These are phyloP conservation scores for Phytophthora sojae DNA, from an alignment of 352 stramenopile genomes.

Conservation along the genomic window DNA sequence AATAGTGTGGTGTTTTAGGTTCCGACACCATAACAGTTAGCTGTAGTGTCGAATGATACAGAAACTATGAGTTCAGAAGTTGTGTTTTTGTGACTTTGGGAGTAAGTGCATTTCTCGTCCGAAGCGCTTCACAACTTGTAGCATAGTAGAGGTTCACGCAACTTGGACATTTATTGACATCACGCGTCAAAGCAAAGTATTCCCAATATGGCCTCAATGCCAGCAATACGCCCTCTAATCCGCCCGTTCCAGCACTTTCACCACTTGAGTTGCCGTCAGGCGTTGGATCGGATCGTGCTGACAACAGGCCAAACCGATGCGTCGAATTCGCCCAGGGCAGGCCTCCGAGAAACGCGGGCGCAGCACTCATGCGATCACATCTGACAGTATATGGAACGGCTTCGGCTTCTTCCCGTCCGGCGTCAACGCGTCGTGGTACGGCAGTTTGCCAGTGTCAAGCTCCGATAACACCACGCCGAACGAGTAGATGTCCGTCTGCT, in stretches of 20 bases:
- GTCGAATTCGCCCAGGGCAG: conserved; percentile 43
- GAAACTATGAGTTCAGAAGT: too few relatives aligned
- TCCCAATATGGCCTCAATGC: too few relatives aligned
- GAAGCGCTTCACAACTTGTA: too few relatives aligned
- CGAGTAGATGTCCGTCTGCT: conserved; percentile 75
- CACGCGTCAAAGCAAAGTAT: too few relatives aligned
- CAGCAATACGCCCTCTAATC: not conserved
- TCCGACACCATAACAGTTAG: too few relatives aligned
- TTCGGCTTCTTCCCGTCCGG: conserved; percentile 29
- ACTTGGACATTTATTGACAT: not conserved
- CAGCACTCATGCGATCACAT: conserved; percentile 44
- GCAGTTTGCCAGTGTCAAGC: conserved; percentile 40
- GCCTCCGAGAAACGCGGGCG: conserved; percentile 43
- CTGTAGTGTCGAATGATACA: too few relatives aligned
- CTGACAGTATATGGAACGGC: conserved; percentile 44
- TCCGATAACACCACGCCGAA: conserved; percentile 70
- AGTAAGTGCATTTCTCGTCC: too few relatives aligned
- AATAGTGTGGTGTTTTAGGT: too few relatives aligned
- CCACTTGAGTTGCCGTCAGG: conserved; percentile 27
- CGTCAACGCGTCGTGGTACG: conserved; percentile 21
- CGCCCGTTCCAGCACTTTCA: conserved; percentile 1
- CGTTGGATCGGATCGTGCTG: conserved; percentile 42
- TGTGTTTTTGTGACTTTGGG: too few relatives aligned
- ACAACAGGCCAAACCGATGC: conserved; percentile 44
- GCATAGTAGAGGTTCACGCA: not conserved